Evolutionary conservation across 176 grass and related monocot genomes (phyloP), one percentile per base, ranked within the genome.

Genomic region (Juncus effusus): DNA sequence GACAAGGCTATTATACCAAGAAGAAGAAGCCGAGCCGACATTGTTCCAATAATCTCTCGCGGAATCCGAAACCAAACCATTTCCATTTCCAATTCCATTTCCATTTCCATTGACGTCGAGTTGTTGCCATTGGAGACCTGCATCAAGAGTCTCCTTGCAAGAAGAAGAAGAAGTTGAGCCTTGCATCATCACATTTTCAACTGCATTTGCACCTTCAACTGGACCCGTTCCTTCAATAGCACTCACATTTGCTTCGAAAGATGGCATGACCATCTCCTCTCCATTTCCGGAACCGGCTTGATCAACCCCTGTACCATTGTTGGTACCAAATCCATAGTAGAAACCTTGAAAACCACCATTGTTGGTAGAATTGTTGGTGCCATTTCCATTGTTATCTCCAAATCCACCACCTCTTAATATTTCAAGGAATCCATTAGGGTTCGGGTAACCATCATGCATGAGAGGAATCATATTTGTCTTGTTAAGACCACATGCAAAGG

Each of bases 351-450:
- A 71, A 52, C 54, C 68, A 1, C 13, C 39, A 15, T 16, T 40
- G 54, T 52, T 55, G 16, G 13, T 56, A 12, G 7, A 0, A 52
- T 12, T 52, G 9, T 12, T 45, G 42, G 50, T 59, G 57, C 14
- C 54, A 71, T 58, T 71, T 39, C 53, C 54, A 45, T 45, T 59
- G 41, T 42, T 71, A 15, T 59, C 68, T 3, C 55, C 38, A 71
- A 71, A 71, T 6, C 68, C 68, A 7, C 68, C 68, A 7, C 68
- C 54, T 13, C 68, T 28, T 59, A 71, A 57, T 11, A 71, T 71
- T 3, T 71, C 68, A 10, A 71, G 54, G 10, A 71, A 71, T n/a
- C 68, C 54, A 11, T 8, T 69, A 15, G 65, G 65, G 51, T 55
- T 45, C 28, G 37, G 13, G 15, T 71, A 71, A 15, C 68, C 68